Evolutionary conservation across 495 filamentous ascomycete genomes (phyloP).

Genomic region (Talaromyces liani): DNA sequence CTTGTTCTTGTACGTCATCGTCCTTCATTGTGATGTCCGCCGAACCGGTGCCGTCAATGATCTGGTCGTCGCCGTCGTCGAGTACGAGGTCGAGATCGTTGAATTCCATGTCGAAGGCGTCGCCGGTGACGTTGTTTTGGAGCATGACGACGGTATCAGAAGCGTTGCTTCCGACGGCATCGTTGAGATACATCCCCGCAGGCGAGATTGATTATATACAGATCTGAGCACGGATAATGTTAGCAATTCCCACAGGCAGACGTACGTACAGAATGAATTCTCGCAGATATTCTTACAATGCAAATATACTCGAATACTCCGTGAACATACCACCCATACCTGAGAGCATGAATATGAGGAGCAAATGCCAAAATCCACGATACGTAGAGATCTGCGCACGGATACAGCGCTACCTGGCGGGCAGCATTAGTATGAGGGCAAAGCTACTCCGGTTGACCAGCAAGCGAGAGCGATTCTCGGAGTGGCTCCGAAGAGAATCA

Average conservation of each 20-base stretch:
- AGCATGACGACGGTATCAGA: not conserved
- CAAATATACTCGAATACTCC: not conserved
- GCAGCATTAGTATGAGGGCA: not conserved
- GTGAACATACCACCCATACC: not conserved
- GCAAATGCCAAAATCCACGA: not conserved
- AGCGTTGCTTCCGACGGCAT: constrained; percentile 1
- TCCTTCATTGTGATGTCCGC: not conserved
- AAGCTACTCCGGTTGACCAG: not conserved
- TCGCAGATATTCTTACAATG: not conserved
- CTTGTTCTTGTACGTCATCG: not conserved
- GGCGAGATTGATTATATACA: not conserved
- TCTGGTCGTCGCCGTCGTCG: constrained; percentile 3
- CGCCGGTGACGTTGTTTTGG: not conserved
- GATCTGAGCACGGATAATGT: not conserved
- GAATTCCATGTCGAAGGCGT: constrained; percentile 3
- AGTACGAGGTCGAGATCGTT: constrained; percentile 2
- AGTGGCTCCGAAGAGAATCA: not conserved
- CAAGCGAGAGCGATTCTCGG: not conserved
- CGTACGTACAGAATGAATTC: no score
- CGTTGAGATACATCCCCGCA: constrained; percentile 4
- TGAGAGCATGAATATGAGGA: not conserved
- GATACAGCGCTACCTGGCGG: not conserved
- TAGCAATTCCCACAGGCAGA: not conserved
- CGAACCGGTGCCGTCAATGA: not conserved
- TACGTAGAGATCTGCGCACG: not conserved